Conservation (phyloP, 495 filamentous ascomycete species). For the Cetradonia linearis region DNA sequence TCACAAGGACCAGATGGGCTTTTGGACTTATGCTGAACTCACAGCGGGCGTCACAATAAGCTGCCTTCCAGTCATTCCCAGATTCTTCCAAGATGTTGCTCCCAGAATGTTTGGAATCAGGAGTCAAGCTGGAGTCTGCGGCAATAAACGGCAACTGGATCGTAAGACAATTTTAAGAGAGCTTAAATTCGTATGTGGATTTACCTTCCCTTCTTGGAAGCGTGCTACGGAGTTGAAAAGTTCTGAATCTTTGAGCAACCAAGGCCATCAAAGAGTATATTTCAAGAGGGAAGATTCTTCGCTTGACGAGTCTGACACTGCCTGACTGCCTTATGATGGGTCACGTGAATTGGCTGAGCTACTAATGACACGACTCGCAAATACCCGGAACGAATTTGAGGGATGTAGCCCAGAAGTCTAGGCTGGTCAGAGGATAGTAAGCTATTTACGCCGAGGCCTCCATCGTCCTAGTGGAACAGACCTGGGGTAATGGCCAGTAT, state of each 20-base stretch:
- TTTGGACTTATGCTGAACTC: slow-evolving; percentile 19
- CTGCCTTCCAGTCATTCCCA: slow-evolving; percentile 19
- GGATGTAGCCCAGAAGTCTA: not conserved
- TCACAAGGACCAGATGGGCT: slow-evolving; percentile 4
- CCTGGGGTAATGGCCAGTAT: too few relatives aligned
- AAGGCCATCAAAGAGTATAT: not conserved
- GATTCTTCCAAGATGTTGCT: slow-evolving; percentile 16
- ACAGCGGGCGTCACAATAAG: slow-evolving; percentile 14
- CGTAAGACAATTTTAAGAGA: not conserved
- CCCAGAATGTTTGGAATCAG: not conserved
- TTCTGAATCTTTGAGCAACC: not conserved
- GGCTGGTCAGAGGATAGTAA: not conserved
- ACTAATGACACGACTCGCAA: not conserved
- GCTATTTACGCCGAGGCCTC: too few relatives aligned
- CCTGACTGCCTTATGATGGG: not conserved
- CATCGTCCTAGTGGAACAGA: too few relatives aligned
- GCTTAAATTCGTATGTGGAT: not conserved
- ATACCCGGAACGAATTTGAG: not conserved
- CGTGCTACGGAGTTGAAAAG: not conserved
- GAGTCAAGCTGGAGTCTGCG: not conserved
- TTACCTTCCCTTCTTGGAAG: not conserved
- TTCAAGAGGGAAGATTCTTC: not conserved
- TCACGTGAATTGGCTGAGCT: not conserved
- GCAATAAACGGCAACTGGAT: not conserved
- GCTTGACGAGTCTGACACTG: not conserved